These are phyloP conservation scores for Taiozyma sp. DNA, from an alignment of 1,139 yeast genomes.

Conservation along the genomic window DNA sequence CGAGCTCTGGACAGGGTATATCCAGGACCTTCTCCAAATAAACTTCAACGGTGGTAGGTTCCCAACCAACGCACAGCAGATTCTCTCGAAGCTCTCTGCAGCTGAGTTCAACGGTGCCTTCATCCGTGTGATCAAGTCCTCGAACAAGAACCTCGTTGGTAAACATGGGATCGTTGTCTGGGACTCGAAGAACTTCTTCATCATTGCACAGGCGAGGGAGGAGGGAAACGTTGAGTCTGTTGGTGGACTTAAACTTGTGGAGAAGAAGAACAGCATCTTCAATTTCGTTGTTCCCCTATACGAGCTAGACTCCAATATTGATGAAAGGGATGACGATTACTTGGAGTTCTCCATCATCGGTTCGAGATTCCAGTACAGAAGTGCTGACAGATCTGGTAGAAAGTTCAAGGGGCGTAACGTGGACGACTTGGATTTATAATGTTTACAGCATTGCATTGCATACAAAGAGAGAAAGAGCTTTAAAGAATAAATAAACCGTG, in stretches of 20 bases:
- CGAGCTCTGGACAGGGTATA: conserved; percentile 58
- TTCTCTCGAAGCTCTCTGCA: conserved; percentile 56
- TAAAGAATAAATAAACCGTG: background rate
- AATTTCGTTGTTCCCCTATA: conserved; percentile 42
- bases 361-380: conserved; percentile 67
- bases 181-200: conserved; percentile 78
- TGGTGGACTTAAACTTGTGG: conserved; percentile 50
- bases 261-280: conserved; percentile 58
- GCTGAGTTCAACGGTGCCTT: conserved; percentile 85
- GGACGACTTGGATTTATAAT: conserved; percentile 39
- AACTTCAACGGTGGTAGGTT: conserved; percentile 1
- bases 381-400: conserved; percentile 78
- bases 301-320: conserved; percentile 19
- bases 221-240: conserved; percentile 31
- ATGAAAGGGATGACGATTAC: conserved; percentile 29
- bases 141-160: conserved; percentile 57
- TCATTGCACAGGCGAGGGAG: conserved; percentile 46
- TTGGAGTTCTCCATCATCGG: conserved; percentile 69
- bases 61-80: conserved; percentile 23
- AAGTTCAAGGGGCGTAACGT: conserved; percentile 80
- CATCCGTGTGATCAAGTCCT: conserved; percentile 52
- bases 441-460: background rate
- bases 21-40: conserved; percentile 41
- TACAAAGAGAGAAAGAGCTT: no score
- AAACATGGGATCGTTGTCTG: conserved; percentile 74